Conservation (phyloP, 2,329 filamentous ascomycete genomes). For the Aspergillus costaricaensis region DNA sequence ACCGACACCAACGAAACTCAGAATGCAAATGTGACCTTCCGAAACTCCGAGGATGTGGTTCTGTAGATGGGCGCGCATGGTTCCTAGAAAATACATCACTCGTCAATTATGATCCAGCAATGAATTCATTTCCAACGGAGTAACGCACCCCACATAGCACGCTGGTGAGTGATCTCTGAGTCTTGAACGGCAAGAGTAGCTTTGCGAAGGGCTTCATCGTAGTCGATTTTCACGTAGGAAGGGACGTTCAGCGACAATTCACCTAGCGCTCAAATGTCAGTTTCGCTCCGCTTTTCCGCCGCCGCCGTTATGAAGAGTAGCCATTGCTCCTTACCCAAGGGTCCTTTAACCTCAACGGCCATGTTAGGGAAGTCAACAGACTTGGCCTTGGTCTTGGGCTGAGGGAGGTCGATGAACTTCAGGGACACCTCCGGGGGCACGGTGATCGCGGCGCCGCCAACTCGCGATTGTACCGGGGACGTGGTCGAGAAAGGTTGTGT, state of each 20-base stretch:
- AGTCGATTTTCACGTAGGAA: constrained; percentile 70
- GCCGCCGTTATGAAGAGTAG: neutral
- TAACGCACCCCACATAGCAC: constrained; percentile 89
- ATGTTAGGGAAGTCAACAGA: constrained; percentile 64
- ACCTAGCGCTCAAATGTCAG: constrained; percentile 50
- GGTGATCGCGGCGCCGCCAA: constrained; percentile 77
- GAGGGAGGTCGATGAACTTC: constrained; percentile 63
- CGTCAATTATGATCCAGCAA: constrained; percentile 21
- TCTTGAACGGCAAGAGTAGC: constrained; percentile 71
- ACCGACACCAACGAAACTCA: constrained; percentile 91
- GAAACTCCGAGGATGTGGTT: constrained; percentile 92
- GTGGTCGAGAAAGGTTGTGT: constrained; percentile 71
- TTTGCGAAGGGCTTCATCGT: constrained; percentile 65
- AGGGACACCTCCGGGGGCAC: constrained; percentile 84
- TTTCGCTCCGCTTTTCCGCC: constrained; percentile 11
- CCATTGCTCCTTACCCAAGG: constrained; percentile 60
- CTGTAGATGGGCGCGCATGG: constrained; percentile 82
- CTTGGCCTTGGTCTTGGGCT: constrained; percentile 60
- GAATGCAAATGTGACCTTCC: constrained; percentile 91
- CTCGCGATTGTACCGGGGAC: constrained; percentile 69
- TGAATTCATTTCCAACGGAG: neutral
- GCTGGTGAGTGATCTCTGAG: constrained; percentile 69
- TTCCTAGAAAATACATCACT: constrained; percentile 60
- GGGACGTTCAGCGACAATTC: constrained; percentile 78
- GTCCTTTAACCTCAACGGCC: constrained; percentile 73